These are phyloP conservation scores for Dissophora ornata DNA, from an alignment of 192 early-diverging fungal species.

Conservation along the genomic window DNA sequence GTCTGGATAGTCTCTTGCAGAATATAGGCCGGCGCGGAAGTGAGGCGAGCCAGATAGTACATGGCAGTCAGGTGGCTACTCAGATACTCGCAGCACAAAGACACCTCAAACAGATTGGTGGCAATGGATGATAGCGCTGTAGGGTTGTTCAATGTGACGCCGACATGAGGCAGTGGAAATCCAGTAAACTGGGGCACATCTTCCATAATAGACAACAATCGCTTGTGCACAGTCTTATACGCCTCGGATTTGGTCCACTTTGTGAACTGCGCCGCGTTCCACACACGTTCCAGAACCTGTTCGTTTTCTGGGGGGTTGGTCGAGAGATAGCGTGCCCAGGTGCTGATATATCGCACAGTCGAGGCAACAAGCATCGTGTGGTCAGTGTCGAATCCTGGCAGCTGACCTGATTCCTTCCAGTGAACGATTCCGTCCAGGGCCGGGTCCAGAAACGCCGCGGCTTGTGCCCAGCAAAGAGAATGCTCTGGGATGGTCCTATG, in stretches of 20 bases:
- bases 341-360: constrained; percentile 42
- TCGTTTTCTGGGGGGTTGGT: constrained; percentile 44
- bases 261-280: constrained; percentile 23
- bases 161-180: constrained; percentile 28
- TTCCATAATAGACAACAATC: neutral
- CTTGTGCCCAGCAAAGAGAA: constrained; percentile 62
- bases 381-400: constrained; percentile 6
- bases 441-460: constrained; percentile 48
- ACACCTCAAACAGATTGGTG: constrained; percentile 25
- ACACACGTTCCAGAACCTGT: constrained; percentile 40
- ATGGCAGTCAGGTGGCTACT: constrained; percentile 41
- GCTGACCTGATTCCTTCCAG: constrained; percentile 23
- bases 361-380: constrained; percentile 24
- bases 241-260: constrained; percentile 13
- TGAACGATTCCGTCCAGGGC: constrained; percentile 41
- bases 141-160: constrained; percentile 44
- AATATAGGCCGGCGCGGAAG: constrained; percentile 11
- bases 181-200: constrained; percentile 15
- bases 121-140: constrained; percentile 11
- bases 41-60: constrained; percentile 42
- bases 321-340: constrained; percentile 54
- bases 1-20: constrained; percentile 28
- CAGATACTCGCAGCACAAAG: constrained; percentile 36
- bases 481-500: constrained; percentile 60
- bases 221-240: constrained; percentile 21